Base-by-base conservation (phyloP, 495 filamentous ascomycete species). In the Aspergillus hancockii region DNA sequence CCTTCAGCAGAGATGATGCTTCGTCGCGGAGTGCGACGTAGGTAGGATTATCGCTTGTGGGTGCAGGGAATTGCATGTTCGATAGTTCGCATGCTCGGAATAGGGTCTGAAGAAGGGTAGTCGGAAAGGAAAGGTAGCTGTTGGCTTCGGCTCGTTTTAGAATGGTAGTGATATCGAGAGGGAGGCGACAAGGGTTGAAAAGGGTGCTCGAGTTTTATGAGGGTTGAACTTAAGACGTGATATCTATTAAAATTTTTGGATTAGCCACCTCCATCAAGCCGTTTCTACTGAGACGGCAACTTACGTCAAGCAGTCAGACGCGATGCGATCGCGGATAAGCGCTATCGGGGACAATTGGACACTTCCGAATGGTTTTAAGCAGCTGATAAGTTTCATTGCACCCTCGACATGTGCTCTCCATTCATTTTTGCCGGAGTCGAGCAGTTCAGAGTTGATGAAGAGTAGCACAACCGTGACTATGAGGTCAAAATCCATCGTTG, bases 121-220 rank as follows among this genome's bases (percentile, higher is more conserved):
- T 59, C 2, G 57, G 57, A 19, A 59, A 52, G 23, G 57, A 59
- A 3, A 59, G 22, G n/a, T 49, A 59, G 57, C 57, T 59, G 12
- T 21, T 54, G 14, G 49, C 14, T 59, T 59, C 57, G 10, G 49
- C 49, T 5, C 57, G 57, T 12, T 8, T 59, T 0, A 59, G 50
- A 32, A 30, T 23, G 19, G 49, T 40, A 12, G 18, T 32, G 8
- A 59, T 59, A 22, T 45, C 56, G 38, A 19, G 18, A 7, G 47
- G 21, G 22, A 54, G 34, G 1, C 13, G 4, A 10, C 46, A 46
- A 0, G 57, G 57, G 50, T 49, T 12, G 0, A 38, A 22, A 10
- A 38, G n/a, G 0, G 50, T 22, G 38, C 8, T 12, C n/a, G 22
- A 18, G 32, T 1, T 9, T 32, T 19, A 34, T 53, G n/a, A 59